Conservation (phyloP, 139 green algal genomes). For the Eudorina sp. region DNA sequence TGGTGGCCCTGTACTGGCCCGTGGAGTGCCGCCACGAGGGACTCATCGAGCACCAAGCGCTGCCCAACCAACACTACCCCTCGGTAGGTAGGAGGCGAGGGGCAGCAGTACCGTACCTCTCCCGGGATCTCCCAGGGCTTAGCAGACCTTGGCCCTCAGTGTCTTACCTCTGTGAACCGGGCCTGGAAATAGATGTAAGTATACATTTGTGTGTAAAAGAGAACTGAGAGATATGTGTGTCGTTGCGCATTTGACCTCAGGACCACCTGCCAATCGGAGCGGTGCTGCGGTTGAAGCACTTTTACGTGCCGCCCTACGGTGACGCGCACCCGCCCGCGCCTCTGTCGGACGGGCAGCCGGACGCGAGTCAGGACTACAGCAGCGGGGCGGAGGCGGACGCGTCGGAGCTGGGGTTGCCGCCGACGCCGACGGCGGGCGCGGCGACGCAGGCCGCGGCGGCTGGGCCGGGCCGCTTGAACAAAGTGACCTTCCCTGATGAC, state of each 20-base stretch:
- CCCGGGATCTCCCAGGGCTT: too few relatives aligned
- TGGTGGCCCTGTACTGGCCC: slow-evolving; percentile 40
- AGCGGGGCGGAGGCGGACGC: background rate
- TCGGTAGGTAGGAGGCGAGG: slow-evolving; percentile 26
- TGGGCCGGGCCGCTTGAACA: background rate
- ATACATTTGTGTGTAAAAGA: too few relatives aligned
- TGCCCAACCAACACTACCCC: slow-evolving; percentile 67
- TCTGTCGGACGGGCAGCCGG: background rate
- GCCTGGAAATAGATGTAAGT: too few relatives aligned
- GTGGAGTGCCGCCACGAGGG: slow-evolving; percentile 34
- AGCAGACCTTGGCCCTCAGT: too few relatives aligned
- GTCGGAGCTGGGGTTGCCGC: slow-evolving; percentile 16
- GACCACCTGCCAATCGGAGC: slow-evolving; percentile 73
- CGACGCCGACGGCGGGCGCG: background rate
- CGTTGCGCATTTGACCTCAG: too few relatives aligned
- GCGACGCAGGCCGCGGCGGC: background rate
- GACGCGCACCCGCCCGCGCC: slow-evolving; percentile 26
- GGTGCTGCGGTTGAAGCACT: slow-evolving; percentile 53
- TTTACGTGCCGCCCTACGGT: slow-evolving; percentile 20
- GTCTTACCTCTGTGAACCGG: too few relatives aligned
- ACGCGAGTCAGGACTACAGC: slow-evolving; percentile 16
- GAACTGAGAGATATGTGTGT: too few relatives aligned
- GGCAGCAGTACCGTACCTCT: too few relatives aligned
- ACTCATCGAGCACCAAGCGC: slow-evolving; percentile 12
- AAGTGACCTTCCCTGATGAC: background rate